These are phyloP conservation scores for Paratinospora sagittata DNA, from an alignment of 164 flowering plant species.

Conservation along the genomic window DNA sequence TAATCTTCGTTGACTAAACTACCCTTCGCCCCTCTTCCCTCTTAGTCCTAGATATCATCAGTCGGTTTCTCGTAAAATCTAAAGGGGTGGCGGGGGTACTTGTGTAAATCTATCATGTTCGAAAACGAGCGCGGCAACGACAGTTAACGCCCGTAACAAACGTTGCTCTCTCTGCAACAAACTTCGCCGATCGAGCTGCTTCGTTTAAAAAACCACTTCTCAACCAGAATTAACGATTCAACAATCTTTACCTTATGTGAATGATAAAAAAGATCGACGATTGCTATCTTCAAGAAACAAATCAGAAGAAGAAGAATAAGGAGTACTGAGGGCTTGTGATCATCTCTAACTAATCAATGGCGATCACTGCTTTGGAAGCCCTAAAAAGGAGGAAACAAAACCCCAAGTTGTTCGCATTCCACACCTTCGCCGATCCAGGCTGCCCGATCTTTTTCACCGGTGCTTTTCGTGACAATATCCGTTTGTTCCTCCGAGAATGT, in stretches of 20 bases:
- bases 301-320: neutral
- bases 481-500: slow-evolving; percentile 50
- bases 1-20: too few relatives aligned
- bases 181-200: too few relatives aligned
- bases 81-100: neutral
- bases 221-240: neutral
- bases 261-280: neutral
- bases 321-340: too few relatives aligned
- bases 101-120: neutral
- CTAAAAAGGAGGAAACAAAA: slow-evolving; percentile 33
- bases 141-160: neutral
- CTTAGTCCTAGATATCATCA: too few relatives aligned
- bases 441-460: slow-evolving; percentile 39
- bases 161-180: too few relatives aligned
- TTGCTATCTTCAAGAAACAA: neutral
- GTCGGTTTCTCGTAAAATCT: too few relatives aligned
- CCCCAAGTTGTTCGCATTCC: slow-evolving; percentile 45
- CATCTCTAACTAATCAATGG: neutral
- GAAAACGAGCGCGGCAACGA: neutral
- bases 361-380: neutral
- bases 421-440: slow-evolving; percentile 48
- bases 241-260: neutral
- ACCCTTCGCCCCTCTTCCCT: too few relatives aligned
- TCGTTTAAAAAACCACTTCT: too few relatives aligned
- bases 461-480: slow-evolving; percentile 64